Percentiles rank a stretch among this genome's conserved stretches.
Conservation (phyloP, 1,139 yeast species). For the Debaryomyces sp. region DNA sequence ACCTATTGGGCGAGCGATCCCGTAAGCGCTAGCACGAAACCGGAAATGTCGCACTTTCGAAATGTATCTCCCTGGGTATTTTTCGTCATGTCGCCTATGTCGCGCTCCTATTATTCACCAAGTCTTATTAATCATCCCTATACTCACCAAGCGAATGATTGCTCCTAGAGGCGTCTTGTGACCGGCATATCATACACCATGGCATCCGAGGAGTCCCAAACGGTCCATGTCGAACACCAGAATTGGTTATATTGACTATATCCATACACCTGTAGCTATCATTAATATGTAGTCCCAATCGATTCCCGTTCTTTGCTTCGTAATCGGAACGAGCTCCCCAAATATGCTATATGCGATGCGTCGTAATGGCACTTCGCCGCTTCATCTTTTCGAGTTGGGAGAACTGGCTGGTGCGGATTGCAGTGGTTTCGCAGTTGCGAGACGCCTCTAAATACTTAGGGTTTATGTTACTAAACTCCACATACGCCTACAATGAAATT, state of each 20-base stretch:
- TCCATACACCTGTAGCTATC: background rate
- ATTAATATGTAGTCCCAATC: background rate
- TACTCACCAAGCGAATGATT: background rate
- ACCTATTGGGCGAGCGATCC: background rate
- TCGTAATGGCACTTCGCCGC: background rate
- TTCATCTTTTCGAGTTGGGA: background rate
- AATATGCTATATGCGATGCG: background rate
- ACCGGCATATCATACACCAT: background rate
- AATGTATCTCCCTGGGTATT: background rate
- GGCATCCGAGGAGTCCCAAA: too few species aligned
- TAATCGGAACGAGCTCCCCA: background rate
- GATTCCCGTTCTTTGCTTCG: background rate
- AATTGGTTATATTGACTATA: too few species aligned
- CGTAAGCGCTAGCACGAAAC: background rate
- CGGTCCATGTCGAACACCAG: too few species aligned
- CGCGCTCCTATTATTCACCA: background rate
- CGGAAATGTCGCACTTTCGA: background rate
- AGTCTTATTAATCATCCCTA: background rate
- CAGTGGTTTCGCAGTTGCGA: background rate
- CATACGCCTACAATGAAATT: background rate
- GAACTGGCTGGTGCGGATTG: background rate
- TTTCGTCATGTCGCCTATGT: background rate
- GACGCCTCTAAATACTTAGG: background rate
- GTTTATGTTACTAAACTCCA: background rate
- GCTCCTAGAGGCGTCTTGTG: background rate